A percentile compares a stretch with the other conserved stretches of the same genome.
Evolutionary conservation across 1,284 basidiomycete species (phyloP).

Genomic region (Microbotryomycetes sp.): DNA sequence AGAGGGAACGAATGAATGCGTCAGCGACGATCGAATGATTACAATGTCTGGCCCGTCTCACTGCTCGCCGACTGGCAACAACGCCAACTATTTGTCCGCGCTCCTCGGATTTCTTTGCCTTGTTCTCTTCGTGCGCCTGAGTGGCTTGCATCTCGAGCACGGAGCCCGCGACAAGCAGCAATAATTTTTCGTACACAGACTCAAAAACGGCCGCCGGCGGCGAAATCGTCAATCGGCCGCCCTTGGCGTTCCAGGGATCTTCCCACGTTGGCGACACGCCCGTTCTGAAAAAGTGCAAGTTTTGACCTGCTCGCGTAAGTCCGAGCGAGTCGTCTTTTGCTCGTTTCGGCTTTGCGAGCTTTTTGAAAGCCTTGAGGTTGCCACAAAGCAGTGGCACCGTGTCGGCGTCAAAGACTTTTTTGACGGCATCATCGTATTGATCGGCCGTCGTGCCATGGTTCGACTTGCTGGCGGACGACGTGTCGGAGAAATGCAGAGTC

Average conservation of each 20-base stretch:
- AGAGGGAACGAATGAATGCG: too few species aligned
- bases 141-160: conserved; percentile 19
- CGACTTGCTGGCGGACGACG: conserved; percentile 22
- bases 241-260: conserved; percentile 32
- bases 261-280: conserved; percentile 31
- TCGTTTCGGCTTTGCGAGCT: conserved; percentile 11
- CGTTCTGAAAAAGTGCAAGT: conserved; percentile 29
- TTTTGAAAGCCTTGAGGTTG: conserved; percentile 28
- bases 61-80: conserved; percentile 24
- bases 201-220: conserved; percentile 20
- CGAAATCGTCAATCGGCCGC: conserved; percentile 28
- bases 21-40: too few species aligned
- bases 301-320: conserved; percentile 23
- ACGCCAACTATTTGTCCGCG: conserved; percentile 25
- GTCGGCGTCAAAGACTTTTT: conserved; percentile 18
- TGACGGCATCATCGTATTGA: conserved; percentile 26
- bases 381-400: conserved; percentile 22
- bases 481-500: conserved; percentile 32
- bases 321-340: conserved; percentile 16
- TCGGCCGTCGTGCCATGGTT: conserved; percentile 22
- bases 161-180: conserved; percentile 26
- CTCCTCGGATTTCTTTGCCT: not conserved
- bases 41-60: conserved; percentile 1
- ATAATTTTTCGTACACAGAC: conserved; percentile 23
- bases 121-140: conserved; percentile 4